These are phyloP conservation scores for Leishmania guyanensis DNA, from an alignment of 208 protist genomes.

Conservation along the genomic window DNA sequence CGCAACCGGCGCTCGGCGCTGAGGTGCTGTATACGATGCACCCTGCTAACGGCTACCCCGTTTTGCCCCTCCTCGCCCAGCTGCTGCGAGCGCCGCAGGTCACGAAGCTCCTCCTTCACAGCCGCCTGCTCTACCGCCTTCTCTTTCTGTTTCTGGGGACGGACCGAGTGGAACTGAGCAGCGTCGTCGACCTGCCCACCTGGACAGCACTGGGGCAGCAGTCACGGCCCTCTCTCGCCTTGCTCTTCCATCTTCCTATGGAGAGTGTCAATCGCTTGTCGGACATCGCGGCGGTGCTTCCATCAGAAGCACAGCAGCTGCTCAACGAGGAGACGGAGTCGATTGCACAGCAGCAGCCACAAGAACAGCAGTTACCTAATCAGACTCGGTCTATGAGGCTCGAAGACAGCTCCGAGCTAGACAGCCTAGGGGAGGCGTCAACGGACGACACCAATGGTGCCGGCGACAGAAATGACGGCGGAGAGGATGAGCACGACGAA, in stretches of 20 bases:
- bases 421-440: background rate
- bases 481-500: background rate
- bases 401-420: background rate
- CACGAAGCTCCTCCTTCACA: slow-evolving; percentile 57
- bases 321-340: slow-evolving; percentile 14
- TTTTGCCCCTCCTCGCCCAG: slow-evolving; percentile 53
- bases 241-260: slow-evolving; percentile 8
- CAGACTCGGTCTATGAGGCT: background rate
- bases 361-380: background rate
- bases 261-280: slow-evolving; percentile 7
- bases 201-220: slow-evolving; percentile 47
- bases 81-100: slow-evolving; percentile 50
- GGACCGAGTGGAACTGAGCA: slow-evolving; percentile 61
- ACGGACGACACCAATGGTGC: background rate
- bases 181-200: slow-evolving; percentile 58
- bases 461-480: background rate
- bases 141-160: slow-evolving; percentile 80
- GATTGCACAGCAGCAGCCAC: slow-evolving; percentile 15
- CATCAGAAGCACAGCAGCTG: slow-evolving; percentile 13
- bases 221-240: slow-evolving; percentile 4
- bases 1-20: background rate
- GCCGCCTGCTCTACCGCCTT: slow-evolving; percentile 53
- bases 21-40: slow-evolving; percentile 41
- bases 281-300: slow-evolving; percentile 21
- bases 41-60: slow-evolving; percentile 32